Evolutionary conservation across 495 filamentous ascomycete species (phyloP).

Genomic region (Friedmanniomyces simplex): DNA sequence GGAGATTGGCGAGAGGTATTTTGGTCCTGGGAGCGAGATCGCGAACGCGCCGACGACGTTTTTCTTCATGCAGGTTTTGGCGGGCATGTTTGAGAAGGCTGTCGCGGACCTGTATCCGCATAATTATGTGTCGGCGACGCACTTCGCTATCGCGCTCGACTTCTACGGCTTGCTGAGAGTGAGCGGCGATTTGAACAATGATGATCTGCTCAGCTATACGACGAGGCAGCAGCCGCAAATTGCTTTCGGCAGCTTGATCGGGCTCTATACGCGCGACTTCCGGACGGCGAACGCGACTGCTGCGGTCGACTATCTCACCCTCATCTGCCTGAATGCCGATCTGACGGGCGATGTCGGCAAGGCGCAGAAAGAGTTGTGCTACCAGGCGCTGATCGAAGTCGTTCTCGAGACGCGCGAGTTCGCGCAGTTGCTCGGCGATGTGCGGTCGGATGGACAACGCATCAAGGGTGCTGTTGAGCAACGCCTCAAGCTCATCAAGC

Average conservation of each 20-base stretch:
- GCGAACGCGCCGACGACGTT: constrained; percentile 75
- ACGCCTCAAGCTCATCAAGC: constrained; percentile 70
- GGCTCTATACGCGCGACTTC: constrained; percentile 93
- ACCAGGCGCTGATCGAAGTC: constrained; percentile 89
- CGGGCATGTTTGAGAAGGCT: constrained; percentile 92
- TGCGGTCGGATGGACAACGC: constrained; percentile 67
- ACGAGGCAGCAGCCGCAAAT: constrained; percentile 78
- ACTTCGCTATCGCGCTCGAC: constrained; percentile 81
- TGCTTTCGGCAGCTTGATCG: constrained; percentile 87
- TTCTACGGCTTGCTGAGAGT: constrained; percentile 89
- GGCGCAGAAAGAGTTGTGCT: constrained; percentile 70
- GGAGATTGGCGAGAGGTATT: constrained; percentile 83
- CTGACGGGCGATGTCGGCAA: constrained; percentile 60
- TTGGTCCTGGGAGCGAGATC: constrained; percentile 55
- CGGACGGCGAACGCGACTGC: constrained; percentile 74
- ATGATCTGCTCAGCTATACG: constrained; percentile 60
- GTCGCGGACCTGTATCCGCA: constrained; percentile 81
- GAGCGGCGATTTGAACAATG: constrained; percentile 54
- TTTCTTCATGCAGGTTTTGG: constrained; percentile 82
- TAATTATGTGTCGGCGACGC: constrained; percentile 82
- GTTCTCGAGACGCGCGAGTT: constrained; percentile 92
- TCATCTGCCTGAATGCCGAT: constrained; percentile 90
- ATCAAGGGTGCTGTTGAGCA: constrained; percentile 82
- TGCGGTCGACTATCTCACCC: constrained; percentile 83
- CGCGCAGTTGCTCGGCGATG: constrained; percentile 84